phyloP scores from a whole-genome alignment of 164 flowering plant genomes.

The Warburgia ugandensis region DNA sequence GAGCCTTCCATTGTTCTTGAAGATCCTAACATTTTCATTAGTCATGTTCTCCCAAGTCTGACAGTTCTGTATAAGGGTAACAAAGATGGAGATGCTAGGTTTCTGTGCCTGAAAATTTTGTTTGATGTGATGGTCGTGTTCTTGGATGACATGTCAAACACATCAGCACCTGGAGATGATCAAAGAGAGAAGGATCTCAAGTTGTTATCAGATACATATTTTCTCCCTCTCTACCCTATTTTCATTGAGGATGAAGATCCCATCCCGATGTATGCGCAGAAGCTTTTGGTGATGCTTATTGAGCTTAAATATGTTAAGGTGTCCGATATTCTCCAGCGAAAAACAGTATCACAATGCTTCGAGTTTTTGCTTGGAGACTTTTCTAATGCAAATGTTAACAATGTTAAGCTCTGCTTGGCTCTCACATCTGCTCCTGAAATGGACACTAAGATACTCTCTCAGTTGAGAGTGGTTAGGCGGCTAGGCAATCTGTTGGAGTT shows the following conservation, averaged over 20 bases:
- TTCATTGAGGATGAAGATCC: constrained; percentile 92
- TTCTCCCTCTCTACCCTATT: constrained; percentile 81
- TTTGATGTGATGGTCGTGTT: constrained; percentile 71
- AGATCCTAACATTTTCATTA: constrained; percentile 39
- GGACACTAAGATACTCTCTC: constrained; percentile 73
- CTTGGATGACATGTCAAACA: constrained; percentile 34
- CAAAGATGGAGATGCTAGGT: constrained; percentile 95
- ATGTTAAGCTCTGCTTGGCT: constrained; percentile 76
- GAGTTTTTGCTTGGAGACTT: constrained; percentile 86
- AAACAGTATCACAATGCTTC: constrained; percentile 80
- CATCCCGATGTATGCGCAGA: constrained; percentile 93
- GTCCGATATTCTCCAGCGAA: constrained; percentile 59
- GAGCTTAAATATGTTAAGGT: constrained; percentile 69
- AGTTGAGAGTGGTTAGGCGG: constrained; percentile 67
- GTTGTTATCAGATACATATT: constrained; percentile 50
- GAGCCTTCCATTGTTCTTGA: constrained; percentile 52
- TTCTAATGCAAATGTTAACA: constrained; percentile 73
- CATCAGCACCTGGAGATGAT: constrained; percentile 24
- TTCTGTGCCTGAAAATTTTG: constrained; percentile 78
- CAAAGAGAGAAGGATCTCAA: constrained; percentile 47
- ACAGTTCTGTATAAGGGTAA: constrained; percentile 75
- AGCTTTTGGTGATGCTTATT: constrained; percentile 88
- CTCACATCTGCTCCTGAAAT: constrained; percentile 85
- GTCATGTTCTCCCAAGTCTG: constrained; percentile 71
- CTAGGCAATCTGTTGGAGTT: constrained; percentile 82